These are phyloP conservation scores for Nemania bipapillata DNA, from an alignment of 2,329 filamentous ascomycete species.

Conservation along the genomic window DNA sequence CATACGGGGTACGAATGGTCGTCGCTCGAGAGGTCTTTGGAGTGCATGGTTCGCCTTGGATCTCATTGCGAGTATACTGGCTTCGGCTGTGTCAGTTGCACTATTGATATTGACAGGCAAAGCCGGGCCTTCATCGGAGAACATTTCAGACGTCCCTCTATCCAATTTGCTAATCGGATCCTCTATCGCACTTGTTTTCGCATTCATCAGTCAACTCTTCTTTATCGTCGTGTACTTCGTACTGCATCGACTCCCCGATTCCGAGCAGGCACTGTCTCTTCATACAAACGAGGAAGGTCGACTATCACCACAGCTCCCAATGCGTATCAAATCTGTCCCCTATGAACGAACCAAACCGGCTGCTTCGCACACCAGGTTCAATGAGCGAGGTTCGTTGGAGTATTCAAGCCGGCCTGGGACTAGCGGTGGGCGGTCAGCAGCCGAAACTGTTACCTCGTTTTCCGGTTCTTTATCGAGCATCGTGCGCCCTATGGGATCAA, in stretches of 20 bases:
- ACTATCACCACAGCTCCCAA: conserved; percentile 46
- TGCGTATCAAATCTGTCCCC: conserved; percentile 63
- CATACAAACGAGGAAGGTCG: conserved; percentile 51
- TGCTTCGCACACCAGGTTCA: conserved; percentile 50
- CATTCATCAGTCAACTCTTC: conserved; percentile 60
- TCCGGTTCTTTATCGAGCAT: conserved; percentile 61
- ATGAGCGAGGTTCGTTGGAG: conserved; percentile 53
- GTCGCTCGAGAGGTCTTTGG: conserved; percentile 44
- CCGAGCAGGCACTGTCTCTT: conserved; percentile 47
- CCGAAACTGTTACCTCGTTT: conserved; percentile 61
- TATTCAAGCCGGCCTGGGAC: conserved; percentile 59
- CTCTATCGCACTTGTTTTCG: conserved; percentile 58
- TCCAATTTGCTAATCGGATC: conserved; percentile 57
- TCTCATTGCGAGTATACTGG: conserved; percentile 56
- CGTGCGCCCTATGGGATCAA: conserved; percentile 67
- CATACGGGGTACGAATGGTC: conserved; percentile 43
- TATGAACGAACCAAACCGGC: conserved; percentile 59
- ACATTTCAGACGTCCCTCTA: conserved; percentile 51
- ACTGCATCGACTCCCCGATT: conserved; percentile 50
- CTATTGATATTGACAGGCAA: conserved; percentile 57
- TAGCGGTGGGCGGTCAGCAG: conserved; percentile 57
- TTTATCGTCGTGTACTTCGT: conserved; percentile 62
- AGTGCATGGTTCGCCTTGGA: conserved; percentile 52
- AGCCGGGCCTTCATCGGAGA: conserved; percentile 46
- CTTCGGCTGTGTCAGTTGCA: conserved; percentile 58